A percentile compares a stretch with the other conserved stretches of the same genome.
These are phyloP conservation scores for Candolleomyces aberdarensis DNA, from an alignment of 768 basidiomycete genomes.

Conservation along the genomic window DNA sequence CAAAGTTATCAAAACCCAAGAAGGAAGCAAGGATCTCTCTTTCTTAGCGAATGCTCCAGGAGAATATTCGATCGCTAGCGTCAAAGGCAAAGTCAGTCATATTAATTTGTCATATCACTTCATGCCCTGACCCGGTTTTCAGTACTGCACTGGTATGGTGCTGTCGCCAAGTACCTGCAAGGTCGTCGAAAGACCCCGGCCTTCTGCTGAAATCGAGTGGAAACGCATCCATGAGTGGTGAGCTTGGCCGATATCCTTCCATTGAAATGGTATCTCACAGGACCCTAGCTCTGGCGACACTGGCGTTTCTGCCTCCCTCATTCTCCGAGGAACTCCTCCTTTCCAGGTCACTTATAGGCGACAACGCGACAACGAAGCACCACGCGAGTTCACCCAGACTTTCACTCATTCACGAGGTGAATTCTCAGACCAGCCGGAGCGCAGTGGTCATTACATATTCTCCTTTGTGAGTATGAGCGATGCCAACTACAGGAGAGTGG, in stretches of 20 bases:
- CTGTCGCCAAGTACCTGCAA: constrained; percentile 78
- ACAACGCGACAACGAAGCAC: constrained; percentile 65
- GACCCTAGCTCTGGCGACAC: constrained; percentile 77
- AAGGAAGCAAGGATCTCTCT: constrained; percentile 38
- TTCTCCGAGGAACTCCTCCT: constrained; percentile 86
- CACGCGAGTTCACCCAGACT: constrained; percentile 55
- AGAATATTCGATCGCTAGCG: constrained; percentile 67
- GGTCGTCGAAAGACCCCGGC: constrained; percentile 72
- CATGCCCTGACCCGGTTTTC: constrained; percentile 7
- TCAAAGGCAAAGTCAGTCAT: constrained; percentile 63
- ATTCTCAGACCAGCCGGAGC: constrained; percentile 80
- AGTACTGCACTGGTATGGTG: constrained; percentile 81
- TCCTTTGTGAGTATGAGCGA: constrained; percentile 79
- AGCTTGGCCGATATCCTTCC: constrained; percentile 10
- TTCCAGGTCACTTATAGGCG: constrained; percentile 80
- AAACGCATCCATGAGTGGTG: constrained; percentile 90
- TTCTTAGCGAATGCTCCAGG: constrained; percentile 63
- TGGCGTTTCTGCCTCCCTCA: constrained; percentile 82
- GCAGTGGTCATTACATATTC: constrained; percentile 87
- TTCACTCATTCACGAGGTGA: constrained; percentile 75
- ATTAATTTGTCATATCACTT: constrained; percentile 6
- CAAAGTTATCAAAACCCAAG: constrained; percentile 53
- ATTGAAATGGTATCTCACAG: neutral
- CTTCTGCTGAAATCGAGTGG: constrained; percentile 85
- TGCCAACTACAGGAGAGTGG: constrained; percentile 74